phyloP scores from a whole-genome alignment of 78 protist species.

The Salpingoeca rosetta region DNA sequence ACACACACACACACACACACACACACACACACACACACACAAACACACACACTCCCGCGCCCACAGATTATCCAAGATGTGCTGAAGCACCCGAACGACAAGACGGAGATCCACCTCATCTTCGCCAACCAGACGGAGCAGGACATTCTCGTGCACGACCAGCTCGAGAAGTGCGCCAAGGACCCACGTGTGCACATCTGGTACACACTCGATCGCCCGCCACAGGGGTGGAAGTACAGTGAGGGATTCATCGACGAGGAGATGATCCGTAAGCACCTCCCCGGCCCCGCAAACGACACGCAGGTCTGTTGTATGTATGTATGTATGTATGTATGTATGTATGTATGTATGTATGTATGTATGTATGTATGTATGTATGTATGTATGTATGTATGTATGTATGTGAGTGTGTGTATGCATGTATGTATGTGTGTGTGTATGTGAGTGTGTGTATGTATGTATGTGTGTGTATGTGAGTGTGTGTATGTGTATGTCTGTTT shows the following conservation, averaged over 20 bases:
- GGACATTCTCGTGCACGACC: slow-evolving; percentile 46
- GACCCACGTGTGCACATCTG: slow-evolving; percentile 17
- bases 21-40: not conserved
- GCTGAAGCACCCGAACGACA: slow-evolving; percentile 27
- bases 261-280: slow-evolving; percentile 24
- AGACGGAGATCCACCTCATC: slow-evolving; percentile 24
- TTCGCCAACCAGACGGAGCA: slow-evolving; percentile 53
- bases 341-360: not conserved
- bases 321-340: not conserved
- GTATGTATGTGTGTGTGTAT: too few relatives aligned
- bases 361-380: not conserved
- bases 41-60: not conserved
- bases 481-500: too few relatives aligned
- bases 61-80: slow-evolving; percentile 18
- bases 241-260: slow-evolving; percentile 6
- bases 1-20: not conserved
- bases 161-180: slow-evolving; percentile 13
- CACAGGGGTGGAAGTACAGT: slow-evolving; percentile 11
- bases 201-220: slow-evolving; percentile 35
- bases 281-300: slow-evolving; percentile 8
- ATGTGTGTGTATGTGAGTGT: too few relatives aligned
- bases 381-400: too few relatives aligned
- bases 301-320: not conserved
- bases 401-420: too few relatives aligned
- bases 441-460: too few relatives aligned